A percentile compares a stretch with the other conserved stretches of the same genome.
These are phyloP conservation scores for Entomophthora muscae DNA, from an alignment of 371 early-diverging fungal genomes.

Conservation along the genomic window DNA sequence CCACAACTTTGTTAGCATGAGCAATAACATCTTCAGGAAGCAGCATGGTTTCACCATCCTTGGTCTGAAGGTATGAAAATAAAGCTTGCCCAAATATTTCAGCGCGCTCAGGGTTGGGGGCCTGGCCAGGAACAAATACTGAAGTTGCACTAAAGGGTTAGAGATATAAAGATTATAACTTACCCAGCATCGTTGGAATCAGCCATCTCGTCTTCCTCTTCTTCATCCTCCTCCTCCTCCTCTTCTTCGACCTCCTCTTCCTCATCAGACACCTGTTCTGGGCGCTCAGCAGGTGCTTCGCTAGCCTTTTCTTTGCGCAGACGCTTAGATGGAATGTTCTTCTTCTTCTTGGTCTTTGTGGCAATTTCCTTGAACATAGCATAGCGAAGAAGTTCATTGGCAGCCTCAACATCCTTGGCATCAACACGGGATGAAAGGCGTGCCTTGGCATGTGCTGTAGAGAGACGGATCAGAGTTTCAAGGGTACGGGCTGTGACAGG, in stretches of 20 bases:
- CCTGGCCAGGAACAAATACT: background rate
- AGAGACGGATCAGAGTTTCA: conserved; percentile 96
- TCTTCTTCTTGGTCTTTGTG: conserved; percentile 37
- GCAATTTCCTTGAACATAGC: conserved; percentile 82
- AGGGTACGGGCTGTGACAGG: conserved; percentile 98
- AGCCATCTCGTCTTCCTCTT: too few species aligned
- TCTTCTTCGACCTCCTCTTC: conserved; percentile 18
- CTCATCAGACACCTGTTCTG: conserved; percentile 12
- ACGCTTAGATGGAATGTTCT: conserved; percentile 4
- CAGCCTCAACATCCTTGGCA: conserved; percentile 69
- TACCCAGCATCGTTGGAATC: conserved; percentile 3
- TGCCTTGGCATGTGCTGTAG: conserved; percentile 97
- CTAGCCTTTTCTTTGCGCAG: background rate
- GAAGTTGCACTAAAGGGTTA: background rate
- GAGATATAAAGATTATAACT: conserved; percentile 1
- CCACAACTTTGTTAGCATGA: conserved; percentile 22
- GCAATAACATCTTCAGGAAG: conserved; percentile 19
- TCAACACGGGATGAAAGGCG: conserved; percentile 71
- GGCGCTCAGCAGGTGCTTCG: conserved; percentile 8
- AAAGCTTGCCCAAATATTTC: background rate
- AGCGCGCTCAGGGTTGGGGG: background rate
- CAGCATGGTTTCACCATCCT: conserved; percentile 15
- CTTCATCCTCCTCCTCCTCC: background rate
- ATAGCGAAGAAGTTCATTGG: conserved; percentile 66
- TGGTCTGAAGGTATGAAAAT: background rate